Conservation (phyloP, 768 basidiomycete species). For the Xerocomellus chrysenteron region DNA sequence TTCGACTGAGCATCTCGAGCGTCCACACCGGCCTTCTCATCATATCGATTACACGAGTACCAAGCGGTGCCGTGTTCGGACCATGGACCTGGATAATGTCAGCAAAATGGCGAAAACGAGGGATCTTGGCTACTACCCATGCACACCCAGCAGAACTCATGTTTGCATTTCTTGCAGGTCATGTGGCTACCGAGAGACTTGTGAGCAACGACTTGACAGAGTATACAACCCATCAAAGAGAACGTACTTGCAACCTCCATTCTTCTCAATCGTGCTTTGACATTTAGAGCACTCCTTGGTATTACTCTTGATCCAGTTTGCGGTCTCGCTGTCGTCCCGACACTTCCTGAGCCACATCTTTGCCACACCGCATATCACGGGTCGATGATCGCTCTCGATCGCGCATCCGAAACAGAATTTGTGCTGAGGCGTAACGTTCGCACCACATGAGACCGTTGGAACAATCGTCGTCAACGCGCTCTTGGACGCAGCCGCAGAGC, state of each 20-base stretch:
- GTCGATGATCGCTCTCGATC: constrained; percentile 86
- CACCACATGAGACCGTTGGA: constrained; percentile 86
- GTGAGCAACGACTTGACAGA: constrained; percentile 33
- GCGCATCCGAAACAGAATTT: constrained; percentile 95
- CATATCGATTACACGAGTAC: constrained; percentile 98
- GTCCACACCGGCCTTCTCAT: constrained; percentile 85
- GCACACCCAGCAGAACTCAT: constrained; percentile 99
- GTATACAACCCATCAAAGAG: constrained; percentile 66
- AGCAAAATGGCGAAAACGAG: neutral
- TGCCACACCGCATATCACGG: constrained; percentile 85
- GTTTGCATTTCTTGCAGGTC: constrained; percentile 99
- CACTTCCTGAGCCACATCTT: constrained; percentile 97
- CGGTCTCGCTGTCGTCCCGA: constrained; percentile 95
- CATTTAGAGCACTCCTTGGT: constrained; percentile 98
- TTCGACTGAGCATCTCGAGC: constrained; percentile 90
- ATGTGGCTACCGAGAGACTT: constrained; percentile 71
- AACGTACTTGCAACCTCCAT: constrained; percentile 98
- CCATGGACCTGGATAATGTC: constrained; percentile 76
- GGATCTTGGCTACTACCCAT: constrained; percentile 64
- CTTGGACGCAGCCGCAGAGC: constrained; percentile 76
- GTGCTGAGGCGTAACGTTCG: constrained; percentile 55
- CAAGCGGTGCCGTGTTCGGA: constrained; percentile 94
- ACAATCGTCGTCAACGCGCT: constrained; percentile 74
- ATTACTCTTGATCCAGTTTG: constrained; percentile 99
- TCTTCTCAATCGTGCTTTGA: constrained; percentile 99